These are phyloP conservation scores for Senna siamea DNA, from an alignment of 306 rosid genomes.

Conservation along the genomic window DNA sequence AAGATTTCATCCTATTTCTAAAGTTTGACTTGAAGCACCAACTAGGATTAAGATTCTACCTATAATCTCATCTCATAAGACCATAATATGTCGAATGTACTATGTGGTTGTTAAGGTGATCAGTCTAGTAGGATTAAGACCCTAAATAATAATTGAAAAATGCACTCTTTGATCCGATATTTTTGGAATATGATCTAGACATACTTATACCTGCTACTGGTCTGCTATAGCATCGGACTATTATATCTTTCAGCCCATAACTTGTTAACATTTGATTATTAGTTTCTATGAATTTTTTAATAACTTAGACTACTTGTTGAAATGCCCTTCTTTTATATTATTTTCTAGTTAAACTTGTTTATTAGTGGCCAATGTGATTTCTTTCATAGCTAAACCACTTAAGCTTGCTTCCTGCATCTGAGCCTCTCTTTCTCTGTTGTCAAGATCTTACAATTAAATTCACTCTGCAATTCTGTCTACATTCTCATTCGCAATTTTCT, in stretches of 20 bases:
- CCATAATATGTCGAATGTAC: neutral
- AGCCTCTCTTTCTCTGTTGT: conserved; percentile 2
- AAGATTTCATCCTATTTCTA: conserved; percentile 2
- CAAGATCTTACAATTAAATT: conserved; percentile 4
- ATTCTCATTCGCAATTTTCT: neutral
- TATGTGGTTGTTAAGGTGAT: neutral
- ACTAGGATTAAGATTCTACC: neutral
- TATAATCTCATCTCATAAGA: conserved; percentile 3
- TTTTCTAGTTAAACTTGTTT: neutral
- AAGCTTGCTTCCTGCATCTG: neutral
- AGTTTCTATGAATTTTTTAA: neutral
- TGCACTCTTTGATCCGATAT: conserved; percentile 6
- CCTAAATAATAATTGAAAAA: conserved; percentile 6
- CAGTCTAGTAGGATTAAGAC: neutral
- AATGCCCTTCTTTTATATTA: neutral
- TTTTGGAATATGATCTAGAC: conserved; percentile 16
- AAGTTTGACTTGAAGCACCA: conserved; percentile 19
- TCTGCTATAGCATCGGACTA: neutral
- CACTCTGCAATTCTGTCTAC: conserved; percentile 13
- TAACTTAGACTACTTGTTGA: neutral
- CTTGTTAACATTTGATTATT: neutral
- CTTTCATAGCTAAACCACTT: conserved; percentile 11
- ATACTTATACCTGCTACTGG: neutral
- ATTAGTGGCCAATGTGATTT: neutral
- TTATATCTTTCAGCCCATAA: neutral